Evolutionary conservation across 352 stramenopile species (phyloP).

Genomic region (Globisporangium radiosum): DNA sequence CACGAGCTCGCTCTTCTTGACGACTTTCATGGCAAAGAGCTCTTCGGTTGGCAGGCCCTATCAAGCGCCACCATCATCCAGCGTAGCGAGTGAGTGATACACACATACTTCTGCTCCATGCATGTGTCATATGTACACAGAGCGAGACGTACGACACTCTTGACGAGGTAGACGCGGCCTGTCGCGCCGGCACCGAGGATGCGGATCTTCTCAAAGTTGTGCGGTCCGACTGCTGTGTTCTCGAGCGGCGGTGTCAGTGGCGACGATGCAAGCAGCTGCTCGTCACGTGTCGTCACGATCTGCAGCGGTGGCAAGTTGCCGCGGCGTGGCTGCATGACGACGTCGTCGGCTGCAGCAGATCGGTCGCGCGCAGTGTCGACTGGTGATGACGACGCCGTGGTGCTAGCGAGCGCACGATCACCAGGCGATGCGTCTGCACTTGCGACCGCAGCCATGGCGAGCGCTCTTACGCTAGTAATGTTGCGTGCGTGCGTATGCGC

Average conservation of each 20-base stretch:
- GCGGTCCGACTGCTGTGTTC: conserved; percentile 19
- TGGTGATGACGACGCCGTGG: conserved; percentile 14
- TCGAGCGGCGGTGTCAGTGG: conserved; percentile 9
- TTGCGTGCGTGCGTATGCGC: background rate
- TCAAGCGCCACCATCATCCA: background rate
- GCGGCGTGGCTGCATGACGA: conserved; percentile 3
- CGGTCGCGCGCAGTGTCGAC: background rate
- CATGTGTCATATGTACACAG: too few relatives aligned
- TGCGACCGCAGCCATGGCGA: background rate
- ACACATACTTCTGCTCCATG: too few relatives aligned
- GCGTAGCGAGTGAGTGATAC: background rate
- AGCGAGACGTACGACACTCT: conserved; percentile 22
- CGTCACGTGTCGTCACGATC: background rate
- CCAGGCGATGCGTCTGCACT: conserved; percentile 22
- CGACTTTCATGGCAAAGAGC: conserved; percentile 54
- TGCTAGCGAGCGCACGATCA: conserved; percentile 19
- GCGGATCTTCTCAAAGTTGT: conserved; percentile 50
- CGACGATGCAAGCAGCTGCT: background rate
- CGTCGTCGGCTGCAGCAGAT: background rate
- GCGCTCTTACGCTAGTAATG: background rate
- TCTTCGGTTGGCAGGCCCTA: conserved; percentile 29
- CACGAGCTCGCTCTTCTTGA: conserved; percentile 46
- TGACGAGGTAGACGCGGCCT: conserved; percentile 40
- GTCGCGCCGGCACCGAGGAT: conserved; percentile 35
- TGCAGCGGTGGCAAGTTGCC: background rate